Percentiles rank a stretch among this genome's conserved stretches.
Conservation (phyloP, 768 basidiomycete species). For the Russula olivacea region DNA sequence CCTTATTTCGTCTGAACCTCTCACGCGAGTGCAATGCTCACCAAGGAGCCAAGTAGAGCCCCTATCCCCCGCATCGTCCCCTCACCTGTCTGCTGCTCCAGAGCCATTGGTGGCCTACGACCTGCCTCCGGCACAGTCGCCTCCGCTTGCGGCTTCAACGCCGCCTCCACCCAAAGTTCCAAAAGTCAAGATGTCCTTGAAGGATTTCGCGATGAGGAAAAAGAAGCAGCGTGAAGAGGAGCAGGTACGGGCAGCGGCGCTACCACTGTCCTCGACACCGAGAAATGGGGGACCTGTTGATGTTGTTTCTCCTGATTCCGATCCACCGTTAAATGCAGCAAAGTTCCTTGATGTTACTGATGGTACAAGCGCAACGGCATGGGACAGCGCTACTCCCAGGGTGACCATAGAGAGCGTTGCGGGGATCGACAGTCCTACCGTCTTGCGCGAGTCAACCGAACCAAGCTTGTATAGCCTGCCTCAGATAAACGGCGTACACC, state of each 20-base stretch:
- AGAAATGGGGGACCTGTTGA: background rate
- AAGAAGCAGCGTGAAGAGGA: constrained; percentile 26
- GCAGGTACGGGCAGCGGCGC: background rate
- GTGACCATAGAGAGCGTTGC: background rate
- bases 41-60: background rate
- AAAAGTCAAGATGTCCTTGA: constrained; percentile 27
- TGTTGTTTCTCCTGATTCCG: background rate
- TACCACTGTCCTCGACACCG: background rate
- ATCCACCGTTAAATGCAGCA: background rate
- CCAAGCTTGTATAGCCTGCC: background rate
- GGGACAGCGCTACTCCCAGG: background rate
- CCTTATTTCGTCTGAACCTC: constrained; percentile 8
- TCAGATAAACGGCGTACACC: constrained; percentile 1
- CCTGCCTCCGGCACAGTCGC: background rate
- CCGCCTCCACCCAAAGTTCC: constrained; percentile 13
- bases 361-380: background rate
- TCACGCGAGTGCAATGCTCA: constrained; percentile 3
- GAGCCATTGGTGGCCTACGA: background rate
- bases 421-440: background rate
- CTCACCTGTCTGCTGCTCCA: background rate
- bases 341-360: background rate
- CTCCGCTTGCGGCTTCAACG: background rate
- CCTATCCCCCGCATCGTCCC: background rate
- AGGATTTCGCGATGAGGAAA: constrained; percentile 25
- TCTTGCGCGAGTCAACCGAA: background rate